phyloP scores from a whole-genome alignment of 768 basidiomycete species.

The Pleurotus tuber-regium region DNA sequence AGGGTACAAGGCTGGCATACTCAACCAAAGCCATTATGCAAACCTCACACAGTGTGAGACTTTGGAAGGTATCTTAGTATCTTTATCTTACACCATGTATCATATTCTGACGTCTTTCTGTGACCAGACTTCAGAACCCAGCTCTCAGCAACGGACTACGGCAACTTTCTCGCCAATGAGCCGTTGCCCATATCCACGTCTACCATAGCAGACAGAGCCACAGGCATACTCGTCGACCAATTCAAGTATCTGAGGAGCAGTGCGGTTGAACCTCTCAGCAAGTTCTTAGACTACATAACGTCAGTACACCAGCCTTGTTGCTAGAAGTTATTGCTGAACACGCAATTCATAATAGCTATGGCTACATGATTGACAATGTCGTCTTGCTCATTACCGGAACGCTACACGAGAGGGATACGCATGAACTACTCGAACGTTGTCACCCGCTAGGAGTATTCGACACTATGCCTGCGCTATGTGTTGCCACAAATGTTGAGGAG shows the following conservation, averaged over 20 bases:
- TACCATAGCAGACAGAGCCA: conserved; percentile 96
- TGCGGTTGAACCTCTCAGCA: conserved; percentile 85
- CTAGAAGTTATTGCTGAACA: conserved; percentile 12
- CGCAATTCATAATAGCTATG: conserved; percentile 58
- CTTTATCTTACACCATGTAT: not conserved
- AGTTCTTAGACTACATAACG: conserved; percentile 98
- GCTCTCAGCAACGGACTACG: conserved; percentile 94
- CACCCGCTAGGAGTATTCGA: conserved; percentile 97
- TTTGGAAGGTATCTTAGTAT: conserved; percentile 70
- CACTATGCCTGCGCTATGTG: conserved; percentile 98
- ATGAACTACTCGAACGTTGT: conserved; percentile 93
- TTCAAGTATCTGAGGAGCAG: conserved; percentile 94
- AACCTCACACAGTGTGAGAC: conserved; percentile 97
- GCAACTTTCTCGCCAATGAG: conserved; percentile 97
- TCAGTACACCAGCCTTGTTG: conserved; percentile 37
- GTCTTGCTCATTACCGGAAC: conserved; percentile 97
- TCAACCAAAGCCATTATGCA: conserved; percentile 86
- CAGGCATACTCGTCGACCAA: conserved; percentile 92
- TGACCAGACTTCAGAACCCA: conserved; percentile 88
- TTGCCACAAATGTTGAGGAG: conserved; percentile 98
- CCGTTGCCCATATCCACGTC: conserved; percentile 90
- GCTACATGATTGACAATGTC: conserved; percentile 99
- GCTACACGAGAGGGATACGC: conserved; percentile 94
- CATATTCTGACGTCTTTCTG: conserved; percentile 8
- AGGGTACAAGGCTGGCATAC: conserved; percentile 92